Evolutionary conservation across 2,329 filamentous ascomycete genomes (phyloP), one percentile per base, ranked within the genome.

Genomic region (Penicillium frequentans): DNA sequence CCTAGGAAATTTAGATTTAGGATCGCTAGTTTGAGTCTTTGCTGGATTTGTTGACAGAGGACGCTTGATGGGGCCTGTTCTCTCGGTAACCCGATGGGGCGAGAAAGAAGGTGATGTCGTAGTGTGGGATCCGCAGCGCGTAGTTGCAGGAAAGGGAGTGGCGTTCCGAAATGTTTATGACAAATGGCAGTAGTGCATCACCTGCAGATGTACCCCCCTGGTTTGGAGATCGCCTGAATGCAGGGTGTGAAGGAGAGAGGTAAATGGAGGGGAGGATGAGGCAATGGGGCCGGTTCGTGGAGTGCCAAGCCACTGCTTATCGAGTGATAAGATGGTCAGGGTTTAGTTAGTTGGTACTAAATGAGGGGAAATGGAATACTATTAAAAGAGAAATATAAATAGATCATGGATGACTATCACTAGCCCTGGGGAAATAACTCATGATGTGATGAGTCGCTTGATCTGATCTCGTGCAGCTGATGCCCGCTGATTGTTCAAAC

Each of bases 261-360:
- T 26, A 24, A 26, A 37, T 11, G 52, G 42, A 59, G 57, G 61
- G 58, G 58, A 44, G 39, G 39, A 63, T 61, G 64, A 60, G 62
- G 63, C 60, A 61, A 60, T 60, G 51, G 58, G 62, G 57, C 53
- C 55, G 58, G 57, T 45, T 56, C 61, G 64, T 60, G 62, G 63
- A 64, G 63, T 64, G 64, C 62, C 61, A 60, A 65, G 63, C 52
- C 46, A 23, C 49, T 43, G 59, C 35, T 66, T 64, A 66, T 66
- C 64, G 31, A 33, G 31, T 39, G 47, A 49, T 49, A 49, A 49
- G 47, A 49, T 49, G 31, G 35, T 39, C 35, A 47, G 47, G 31
- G 31, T 24, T 49, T 39, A 39, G 16, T 39, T 39, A 37, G 7
- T 19, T 19, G 14, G n/a, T 10, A 9, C 16, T 19, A 11, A 19